Evolutionary conservation across 225 moss, liverwort and hornwort genomes (phyloP).

Genomic region (Asterella californica): DNA sequence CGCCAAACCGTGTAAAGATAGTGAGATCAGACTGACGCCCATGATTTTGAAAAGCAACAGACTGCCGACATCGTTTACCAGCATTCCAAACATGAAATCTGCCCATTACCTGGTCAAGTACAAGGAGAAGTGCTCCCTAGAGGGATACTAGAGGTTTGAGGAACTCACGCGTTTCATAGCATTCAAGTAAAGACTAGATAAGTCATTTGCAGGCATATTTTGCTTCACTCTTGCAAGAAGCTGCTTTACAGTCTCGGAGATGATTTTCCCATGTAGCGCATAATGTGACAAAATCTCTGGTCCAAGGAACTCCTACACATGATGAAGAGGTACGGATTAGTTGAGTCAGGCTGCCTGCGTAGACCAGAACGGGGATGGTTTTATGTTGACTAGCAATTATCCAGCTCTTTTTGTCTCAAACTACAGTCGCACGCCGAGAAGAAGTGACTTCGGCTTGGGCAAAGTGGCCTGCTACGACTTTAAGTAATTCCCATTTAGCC

Average conservation of each 20-base stretch:
- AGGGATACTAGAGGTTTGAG: not conserved
- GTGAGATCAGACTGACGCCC: not conserved
- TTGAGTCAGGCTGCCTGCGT: not conserved
- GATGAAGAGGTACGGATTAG: too few relatives aligned
- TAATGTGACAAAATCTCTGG: slow-evolving; percentile 91
- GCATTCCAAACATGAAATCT: not conserved
- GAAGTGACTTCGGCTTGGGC: not conserved
- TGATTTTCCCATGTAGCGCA: slow-evolving; percentile 74
- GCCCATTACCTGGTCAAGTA: not conserved
- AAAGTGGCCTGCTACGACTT: too few relatives aligned
- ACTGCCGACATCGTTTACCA: not conserved
- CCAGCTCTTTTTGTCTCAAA: not conserved
- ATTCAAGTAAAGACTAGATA: slow-evolving; percentile 72
- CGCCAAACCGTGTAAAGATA: not conserved
- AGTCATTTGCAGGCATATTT: slow-evolving; percentile 68
- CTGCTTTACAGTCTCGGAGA: slow-evolving; percentile 89
- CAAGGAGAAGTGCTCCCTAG: not conserved
- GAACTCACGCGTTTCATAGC: slow-evolving; percentile 76
- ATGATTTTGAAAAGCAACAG: not conserved
- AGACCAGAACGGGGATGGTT: not conserved
- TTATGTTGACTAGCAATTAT: not conserved
- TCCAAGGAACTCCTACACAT: slow-evolving; percentile 83
- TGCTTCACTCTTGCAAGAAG: too few relatives aligned
- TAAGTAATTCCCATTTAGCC: not conserved
- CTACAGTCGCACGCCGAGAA: not conserved